Evolutionary conservation across 306 rosid genomes (phyloP).

Genomic region (Acacia confusa): DNA sequence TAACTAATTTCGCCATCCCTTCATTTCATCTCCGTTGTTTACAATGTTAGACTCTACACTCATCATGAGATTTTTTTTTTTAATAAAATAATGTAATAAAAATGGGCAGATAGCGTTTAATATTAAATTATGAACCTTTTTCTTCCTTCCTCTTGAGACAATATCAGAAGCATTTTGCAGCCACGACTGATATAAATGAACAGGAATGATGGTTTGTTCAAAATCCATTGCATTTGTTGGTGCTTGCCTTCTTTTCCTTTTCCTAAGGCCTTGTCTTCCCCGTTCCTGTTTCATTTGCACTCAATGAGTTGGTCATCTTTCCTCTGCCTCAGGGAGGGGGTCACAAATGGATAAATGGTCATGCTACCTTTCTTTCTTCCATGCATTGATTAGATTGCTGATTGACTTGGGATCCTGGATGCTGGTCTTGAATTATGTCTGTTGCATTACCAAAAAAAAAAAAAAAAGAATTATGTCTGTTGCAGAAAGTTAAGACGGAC

Average conservation of each 20-base stretch:
- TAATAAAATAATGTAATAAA: neutral
- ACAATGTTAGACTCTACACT: neutral
- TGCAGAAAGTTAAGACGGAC: constrained; percentile 40
- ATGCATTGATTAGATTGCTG: constrained; percentile 37
- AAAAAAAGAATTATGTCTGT: constrained; percentile 32
- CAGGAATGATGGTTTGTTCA: constrained; percentile 79
- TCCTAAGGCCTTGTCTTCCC: constrained; percentile 37
- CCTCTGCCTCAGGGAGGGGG: neutral
- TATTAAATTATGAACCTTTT: constrained; percentile 51
- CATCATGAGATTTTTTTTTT: neutral
- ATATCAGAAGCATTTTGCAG: constrained; percentile 66
- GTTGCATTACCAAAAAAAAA: constrained; percentile 25
- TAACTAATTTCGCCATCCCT: neutral
- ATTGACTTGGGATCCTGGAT: constrained; percentile 31
- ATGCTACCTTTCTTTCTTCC: constrained; percentile 49
- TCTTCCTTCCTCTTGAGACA: constrained; percentile 61
- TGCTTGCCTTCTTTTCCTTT: constrained; percentile 53
- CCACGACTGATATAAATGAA: constrained; percentile 75
- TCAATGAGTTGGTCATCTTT: constrained; percentile 28
- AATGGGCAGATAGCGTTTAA: constrained; percentile 19
- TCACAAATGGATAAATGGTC: constrained; percentile 3
- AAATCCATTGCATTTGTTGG: constrained; percentile 48
- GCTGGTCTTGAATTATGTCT: constrained; percentile 44
- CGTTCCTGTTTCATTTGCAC: constrained; percentile 48
- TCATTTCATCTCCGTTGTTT: neutral